Conservation (phyloP, 2,329 filamentous ascomycete species). For the Apiospora kogelbergensis region DNA sequence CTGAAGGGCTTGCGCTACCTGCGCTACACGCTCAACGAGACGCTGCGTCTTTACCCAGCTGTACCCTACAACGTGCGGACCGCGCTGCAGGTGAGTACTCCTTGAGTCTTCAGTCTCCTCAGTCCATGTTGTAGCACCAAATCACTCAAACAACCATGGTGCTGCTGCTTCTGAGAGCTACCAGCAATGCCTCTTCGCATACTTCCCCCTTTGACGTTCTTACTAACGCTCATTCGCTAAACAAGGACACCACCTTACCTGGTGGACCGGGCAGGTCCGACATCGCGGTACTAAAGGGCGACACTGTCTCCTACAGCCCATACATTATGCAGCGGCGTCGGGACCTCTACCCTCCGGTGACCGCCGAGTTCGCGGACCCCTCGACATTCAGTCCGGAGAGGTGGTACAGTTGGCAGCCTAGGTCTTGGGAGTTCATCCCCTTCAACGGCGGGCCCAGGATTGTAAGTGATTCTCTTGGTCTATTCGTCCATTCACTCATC, state of each 20-base stretch:
- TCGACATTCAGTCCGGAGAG: slow-evolving; percentile 45
- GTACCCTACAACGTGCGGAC: slow-evolving; percentile 54
- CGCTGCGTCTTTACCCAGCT: slow-evolving; percentile 48
- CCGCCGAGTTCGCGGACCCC: slow-evolving; percentile 29
- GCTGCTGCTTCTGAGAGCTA: neutral
- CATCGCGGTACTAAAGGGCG: slow-evolving; percentile 47
- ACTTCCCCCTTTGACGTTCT: neutral
- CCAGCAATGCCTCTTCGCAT: neutral
- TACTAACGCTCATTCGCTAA: neutral
- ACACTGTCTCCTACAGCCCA: slow-evolving; percentile 49
- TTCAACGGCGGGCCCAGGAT: slow-evolving; percentile 48
- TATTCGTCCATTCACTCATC: neutral
- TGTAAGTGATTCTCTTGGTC: slow-evolving; percentile 32
- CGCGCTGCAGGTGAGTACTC: neutral
- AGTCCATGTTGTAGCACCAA: neutral
- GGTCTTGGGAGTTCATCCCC: slow-evolving; percentile 46
- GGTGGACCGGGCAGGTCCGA: slow-evolving; percentile 21
- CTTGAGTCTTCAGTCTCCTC: neutral
- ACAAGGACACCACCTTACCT: slow-evolving; percentile 25
- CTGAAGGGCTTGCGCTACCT: slow-evolving; percentile 72
- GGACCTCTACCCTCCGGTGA: slow-evolving; percentile 53
- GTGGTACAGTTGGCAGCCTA: slow-evolving; percentile 41
- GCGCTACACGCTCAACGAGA: slow-evolving; percentile 49
- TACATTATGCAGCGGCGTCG: slow-evolving; percentile 50
- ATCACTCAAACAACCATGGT: too few species aligned